Conservation (phyloP, 306 rosid genomes). For the Echinosophora koreensis region DNA sequence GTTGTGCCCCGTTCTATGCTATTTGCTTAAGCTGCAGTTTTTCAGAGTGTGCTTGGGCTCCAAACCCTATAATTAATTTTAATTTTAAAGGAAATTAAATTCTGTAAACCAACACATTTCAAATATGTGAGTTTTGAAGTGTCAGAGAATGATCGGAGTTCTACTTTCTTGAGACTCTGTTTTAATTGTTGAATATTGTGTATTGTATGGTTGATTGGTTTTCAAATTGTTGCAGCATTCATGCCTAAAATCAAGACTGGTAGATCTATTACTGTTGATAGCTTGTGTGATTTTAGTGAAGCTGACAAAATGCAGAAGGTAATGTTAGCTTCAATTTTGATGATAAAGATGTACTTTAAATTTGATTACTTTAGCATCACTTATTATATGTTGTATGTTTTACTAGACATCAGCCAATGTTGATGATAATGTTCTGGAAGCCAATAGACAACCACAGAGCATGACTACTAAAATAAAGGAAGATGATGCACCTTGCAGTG, state of each 20-base stretch:
- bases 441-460: conserved; percentile 45
- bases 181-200: background rate
- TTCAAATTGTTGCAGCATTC: conserved; percentile 70
- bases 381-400: conserved; percentile 38
- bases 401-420: conserved; percentile 60
- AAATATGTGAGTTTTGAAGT: background rate
- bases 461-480: conserved; percentile 49
- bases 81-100: conserved; percentile 1
- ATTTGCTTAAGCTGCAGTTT: conserved; percentile 19
- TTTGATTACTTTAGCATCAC: background rate
- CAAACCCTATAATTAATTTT: background rate
- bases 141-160: background rate
- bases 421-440: conserved; percentile 43
- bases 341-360: background rate
- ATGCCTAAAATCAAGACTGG: conserved; percentile 88
- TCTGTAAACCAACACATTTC: conserved; percentile 3
- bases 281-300: conserved; percentile 82
- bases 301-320: conserved; percentile 76
- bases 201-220: conserved; percentile 5
- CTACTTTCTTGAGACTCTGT: conserved; percentile 7
- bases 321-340: conserved; percentile 29
- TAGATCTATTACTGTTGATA: conserved; percentile 77
- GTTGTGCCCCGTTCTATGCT: conserved; percentile 13
- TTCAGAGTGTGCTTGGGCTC: conserved; percentile 1
- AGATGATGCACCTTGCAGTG: conserved; percentile 34